Base-by-base conservation (phyloP, 192 early-diverging fungal genomes). In the Diversispora epigaea region DNA sequence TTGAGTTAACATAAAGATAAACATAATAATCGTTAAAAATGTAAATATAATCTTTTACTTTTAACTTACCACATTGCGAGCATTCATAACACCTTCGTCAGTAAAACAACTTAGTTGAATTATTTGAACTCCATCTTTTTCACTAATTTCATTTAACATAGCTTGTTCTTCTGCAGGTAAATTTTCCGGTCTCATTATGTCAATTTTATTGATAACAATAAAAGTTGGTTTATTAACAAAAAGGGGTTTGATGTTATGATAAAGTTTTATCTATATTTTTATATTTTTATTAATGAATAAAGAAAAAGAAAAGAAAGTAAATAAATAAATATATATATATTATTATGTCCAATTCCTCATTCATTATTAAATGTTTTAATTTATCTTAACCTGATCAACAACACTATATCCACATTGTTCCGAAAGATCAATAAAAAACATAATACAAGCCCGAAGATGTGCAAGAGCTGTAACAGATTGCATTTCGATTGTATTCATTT, bases 401-500 rank as follows among this genome's bases (percentile, higher is more conserved):
- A 99, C 86, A 78, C 91, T 93, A 89, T 98, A 99, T 25, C 98
- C 98, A 85, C 98, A 99, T 80, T 96, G 93, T 80, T 97, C 98
- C 6, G 96, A 98, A 40, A 97, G 82, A 80, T 99, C 98, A 76
- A 98, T 91, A 82, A 99, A 99, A 90, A 92, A 99, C 79, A 99
- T 80, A 71, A 99, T 91, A 55, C 94, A 94, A 15, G 95, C 91
- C 73, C 96, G 90, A 84, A 99, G 83, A 81, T 99, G 98, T 10
- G 98, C 98, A 61, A 99, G 86, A 43, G 98, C 98, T 9, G 98
- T 99, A 78, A 99, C 96, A 66, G 96, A 98, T 87, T 99, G 98
- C 98, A 99, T 99, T 85, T 99, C 98, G 77, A 99, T 99, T 44
- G 96, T 98, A 85, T 99, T 99, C 78, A 96, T 90, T 79, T 99